These are phyloP conservation scores for Parasarocladium wereldwijsianum DNA, from an alignment of 2,329 filamentous ascomycete species.

Conservation along the genomic window DNA sequence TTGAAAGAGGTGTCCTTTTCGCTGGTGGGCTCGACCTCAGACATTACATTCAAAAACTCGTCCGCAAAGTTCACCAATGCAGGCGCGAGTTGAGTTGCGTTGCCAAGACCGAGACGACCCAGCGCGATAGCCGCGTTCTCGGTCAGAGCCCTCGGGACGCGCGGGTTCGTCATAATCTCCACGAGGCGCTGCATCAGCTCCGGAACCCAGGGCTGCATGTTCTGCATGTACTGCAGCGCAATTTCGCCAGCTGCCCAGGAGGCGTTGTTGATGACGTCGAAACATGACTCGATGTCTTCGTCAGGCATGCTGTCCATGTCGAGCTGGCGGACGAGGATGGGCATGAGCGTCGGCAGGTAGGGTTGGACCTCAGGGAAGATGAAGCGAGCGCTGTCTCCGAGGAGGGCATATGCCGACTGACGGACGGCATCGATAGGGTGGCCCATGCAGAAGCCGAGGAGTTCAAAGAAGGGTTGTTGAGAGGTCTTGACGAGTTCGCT, in stretches of 20 bases:
- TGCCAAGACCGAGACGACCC: conserved; percentile 71
- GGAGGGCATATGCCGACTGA: conserved; percentile 86
- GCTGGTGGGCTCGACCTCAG: conserved; percentile 72
- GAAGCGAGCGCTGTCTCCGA: conserved; percentile 90
- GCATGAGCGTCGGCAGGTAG: conserved; percentile 59
- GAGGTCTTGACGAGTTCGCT: conserved; percentile 61
- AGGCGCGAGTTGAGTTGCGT: conserved; percentile 60
- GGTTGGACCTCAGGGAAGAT: conserved; percentile 70
- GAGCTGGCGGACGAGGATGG: conserved; percentile 73
- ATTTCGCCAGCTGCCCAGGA: conserved; percentile 97
- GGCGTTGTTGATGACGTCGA: conserved; percentile 93
- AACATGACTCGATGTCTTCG: conserved; percentile 70
- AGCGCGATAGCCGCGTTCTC: conserved; percentile 93
- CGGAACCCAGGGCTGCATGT: conserved; percentile 63
- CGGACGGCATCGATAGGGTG: conserved; percentile 83
- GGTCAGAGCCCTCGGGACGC: conserved; percentile 71
- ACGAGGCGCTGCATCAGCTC: conserved; percentile 64
- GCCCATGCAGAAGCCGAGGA: conserved; percentile 84
- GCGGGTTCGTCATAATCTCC: conserved; percentile 70
- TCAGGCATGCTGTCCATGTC: conserved; percentile 65
- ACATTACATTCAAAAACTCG: conserved; percentile 69
- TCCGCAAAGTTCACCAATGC: conserved; percentile 68
- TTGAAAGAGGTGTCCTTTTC: conserved; percentile 91
- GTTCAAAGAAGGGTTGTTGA: conserved; percentile 75
- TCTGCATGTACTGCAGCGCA: conserved; percentile 60